Percentiles rank a stretch among this genome's conserved stretches.
phyloP scores from a whole-genome alignment of 2,329 filamentous ascomycete species.

The Diaporthe batatas region DNA sequence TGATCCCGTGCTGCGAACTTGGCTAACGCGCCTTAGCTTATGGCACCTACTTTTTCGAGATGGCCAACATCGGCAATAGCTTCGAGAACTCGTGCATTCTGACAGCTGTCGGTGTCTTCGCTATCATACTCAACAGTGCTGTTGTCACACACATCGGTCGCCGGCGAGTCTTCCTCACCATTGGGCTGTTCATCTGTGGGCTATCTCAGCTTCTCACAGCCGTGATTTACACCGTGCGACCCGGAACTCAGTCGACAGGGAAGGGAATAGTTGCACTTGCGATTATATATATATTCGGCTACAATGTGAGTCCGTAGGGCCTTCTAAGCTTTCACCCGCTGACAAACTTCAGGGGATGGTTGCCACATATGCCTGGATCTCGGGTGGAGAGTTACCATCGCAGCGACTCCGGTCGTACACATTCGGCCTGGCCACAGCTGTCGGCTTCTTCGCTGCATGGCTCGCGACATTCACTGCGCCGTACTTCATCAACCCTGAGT shows the following conservation, averaged over 20 bases:
- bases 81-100: slow-evolving; percentile 71
- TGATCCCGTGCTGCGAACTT: not conserved
- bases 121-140: slow-evolving; percentile 65
- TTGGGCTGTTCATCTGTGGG: slow-evolving; percentile 65
- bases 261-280: slow-evolving; percentile 66
- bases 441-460: slow-evolving; percentile 69
- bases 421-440: slow-evolving; percentile 66
- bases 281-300: slow-evolving; percentile 66
- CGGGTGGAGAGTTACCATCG: slow-evolving; percentile 68
- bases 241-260: slow-evolving; percentile 54
- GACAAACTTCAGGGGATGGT: slow-evolving; percentile 56
- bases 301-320: slow-evolving; percentile 54
- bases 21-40: slow-evolving; percentile 56
- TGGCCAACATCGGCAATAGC: slow-evolving; percentile 67
- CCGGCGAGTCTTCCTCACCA: slow-evolving; percentile 65
- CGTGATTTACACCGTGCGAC: slow-evolving; percentile 61
- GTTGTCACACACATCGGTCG: slow-evolving; percentile 67
- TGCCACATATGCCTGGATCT: slow-evolving; percentile 68
- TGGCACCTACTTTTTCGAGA: slow-evolving; percentile 71
- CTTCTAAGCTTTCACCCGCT: not conserved
- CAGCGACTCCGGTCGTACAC: slow-evolving; percentile 69
- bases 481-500: slow-evolving; percentile 69
- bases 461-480: slow-evolving; percentile 69
- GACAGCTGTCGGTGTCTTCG: slow-evolving; percentile 65
- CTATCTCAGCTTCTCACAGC: slow-evolving; percentile 68